A percentile compares a stretch with the other conserved stretches of the same genome.
These are phyloP conservation scores for Mollisia scopiformis DNA, from an alignment of 2,329 filamentous ascomycete species.

Conservation along the genomic window DNA sequence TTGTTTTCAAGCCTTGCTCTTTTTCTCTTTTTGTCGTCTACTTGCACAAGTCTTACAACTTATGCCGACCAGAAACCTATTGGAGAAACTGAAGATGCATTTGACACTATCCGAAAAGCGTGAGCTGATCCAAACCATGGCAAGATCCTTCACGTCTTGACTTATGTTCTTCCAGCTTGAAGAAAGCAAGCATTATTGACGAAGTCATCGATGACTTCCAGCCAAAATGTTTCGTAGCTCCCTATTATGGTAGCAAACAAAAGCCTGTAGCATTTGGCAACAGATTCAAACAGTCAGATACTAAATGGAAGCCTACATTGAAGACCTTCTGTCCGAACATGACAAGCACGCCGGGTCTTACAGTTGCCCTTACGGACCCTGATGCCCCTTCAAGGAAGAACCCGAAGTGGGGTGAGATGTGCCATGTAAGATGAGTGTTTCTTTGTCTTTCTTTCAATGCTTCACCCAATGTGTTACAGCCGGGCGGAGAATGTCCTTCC, in stretches of 20 bases:
- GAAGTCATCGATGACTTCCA: slow-evolving; percentile 58
- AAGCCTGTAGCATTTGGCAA: slow-evolving; percentile 50
- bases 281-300: slow-evolving; percentile 32
- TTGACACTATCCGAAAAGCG: slow-evolving; percentile 12
- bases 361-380: slow-evolving; percentile 57
- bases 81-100: slow-evolving; percentile 27
- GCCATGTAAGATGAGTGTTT: slow-evolving; percentile 41
- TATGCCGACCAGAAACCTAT: slow-evolving; percentile 21
- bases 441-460: background rate
- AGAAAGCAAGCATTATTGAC: slow-evolving; percentile 29
- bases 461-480: background rate
- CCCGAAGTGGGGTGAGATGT: slow-evolving; percentile 59
- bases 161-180: slow-evolving; percentile 26
- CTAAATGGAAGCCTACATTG: slow-evolving; percentile 33
- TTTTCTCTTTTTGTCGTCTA: background rate
- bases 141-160: background rate
- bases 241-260: slow-evolving; percentile 48
- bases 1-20: background rate
- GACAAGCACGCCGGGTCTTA: slow-evolving; percentile 38
- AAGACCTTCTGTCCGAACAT: slow-evolving; percentile 34
- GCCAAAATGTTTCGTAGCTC: slow-evolving; percentile 51
- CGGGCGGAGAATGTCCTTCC: background rate
- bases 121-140: background rate
- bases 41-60: background rate
- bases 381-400: slow-evolving; percentile 57